Conservation (phyloP, 106 monocot genomes). For the Hemerocallis citrina region DNA sequence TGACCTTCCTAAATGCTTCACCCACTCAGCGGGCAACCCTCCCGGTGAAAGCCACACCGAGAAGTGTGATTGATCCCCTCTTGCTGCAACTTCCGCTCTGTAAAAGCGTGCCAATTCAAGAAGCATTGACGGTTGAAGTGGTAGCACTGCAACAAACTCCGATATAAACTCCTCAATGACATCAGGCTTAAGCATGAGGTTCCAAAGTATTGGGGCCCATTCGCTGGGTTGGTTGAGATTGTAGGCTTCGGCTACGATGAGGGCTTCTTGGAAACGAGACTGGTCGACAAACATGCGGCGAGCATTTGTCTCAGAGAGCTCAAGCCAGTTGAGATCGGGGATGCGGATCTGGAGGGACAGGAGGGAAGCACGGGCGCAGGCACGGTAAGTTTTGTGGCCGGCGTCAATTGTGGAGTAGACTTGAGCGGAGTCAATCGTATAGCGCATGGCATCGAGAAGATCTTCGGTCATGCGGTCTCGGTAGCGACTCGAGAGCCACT, state of each 20-base stretch:
- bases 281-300: slow-evolving; percentile 65
- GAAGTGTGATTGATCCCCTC: slow-evolving; percentile 77
- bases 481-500: slow-evolving; percentile 49
- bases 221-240: slow-evolving; percentile 69
- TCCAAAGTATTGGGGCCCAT: slow-evolving; percentile 84
- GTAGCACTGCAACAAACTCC: slow-evolving; percentile 73
- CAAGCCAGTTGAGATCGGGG: slow-evolving; percentile 63
- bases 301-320: slow-evolving; percentile 71
- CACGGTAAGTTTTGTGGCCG: slow-evolving; percentile 57
- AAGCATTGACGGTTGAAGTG: slow-evolving; percentile 75
- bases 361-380: slow-evolving; percentile 78
- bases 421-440: slow-evolving; percentile 63
- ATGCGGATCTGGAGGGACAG: slow-evolving; percentile 85
- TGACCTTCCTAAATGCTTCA: slow-evolving; percentile 66
- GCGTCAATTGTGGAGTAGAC: slow-evolving; percentile 78
- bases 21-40: slow-evolving; percentile 81
- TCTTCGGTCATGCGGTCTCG: slow-evolving; percentile 45
- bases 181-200: slow-evolving; percentile 78
- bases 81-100: slow-evolving; percentile 73
- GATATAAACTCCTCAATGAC: slow-evolving; percentile 72
- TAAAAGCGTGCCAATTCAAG: slow-evolving; percentile 82
- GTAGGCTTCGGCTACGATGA: slow-evolving; percentile 88
- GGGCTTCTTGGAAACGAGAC: slow-evolving; percentile 86
- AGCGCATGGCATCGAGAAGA: slow-evolving; percentile 72
- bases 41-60: slow-evolving; percentile 80